A percentile compares a stretch with the other conserved stretches of the same genome.
Evolutionary conservation across 371 early-diverging fungal species (phyloP).

Genomic region (Mucor plumbeus): DNA sequence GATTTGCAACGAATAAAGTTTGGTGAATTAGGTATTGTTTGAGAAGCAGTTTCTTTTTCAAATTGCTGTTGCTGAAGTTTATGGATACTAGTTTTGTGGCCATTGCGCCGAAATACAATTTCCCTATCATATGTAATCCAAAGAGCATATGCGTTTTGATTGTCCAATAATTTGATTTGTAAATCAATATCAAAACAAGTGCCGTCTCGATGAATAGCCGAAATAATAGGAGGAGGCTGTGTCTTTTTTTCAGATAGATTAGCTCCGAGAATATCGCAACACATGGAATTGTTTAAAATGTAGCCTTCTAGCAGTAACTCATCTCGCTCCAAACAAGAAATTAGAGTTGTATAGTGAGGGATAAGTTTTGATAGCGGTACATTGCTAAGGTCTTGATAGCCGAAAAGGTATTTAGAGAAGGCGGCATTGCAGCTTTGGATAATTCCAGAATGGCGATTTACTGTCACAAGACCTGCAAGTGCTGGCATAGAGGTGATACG

Average conservation of each 20-base stretch:
- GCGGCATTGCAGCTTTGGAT: conserved; percentile 60
- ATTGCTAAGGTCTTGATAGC: conserved; percentile 45
- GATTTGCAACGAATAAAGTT: conserved; percentile 23
- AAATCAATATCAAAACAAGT: conserved; percentile 64
- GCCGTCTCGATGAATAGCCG: conserved; percentile 69
- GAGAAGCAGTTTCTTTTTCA: neutral
- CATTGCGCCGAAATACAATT: conserved; percentile 20
- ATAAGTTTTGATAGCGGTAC: conserved; percentile 44
- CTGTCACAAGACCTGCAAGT: conserved; percentile 71
- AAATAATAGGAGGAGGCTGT: neutral
- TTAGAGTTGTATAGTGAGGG: conserved; percentile 61
- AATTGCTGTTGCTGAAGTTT: neutral
- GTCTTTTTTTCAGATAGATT: neutral
- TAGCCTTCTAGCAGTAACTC: conserved; percentile 38
- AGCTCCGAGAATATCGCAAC: conserved; percentile 28
- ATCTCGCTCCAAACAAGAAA: conserved; percentile 46
- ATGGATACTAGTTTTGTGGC: conserved; percentile 14
- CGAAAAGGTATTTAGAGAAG: conserved; percentile 72
- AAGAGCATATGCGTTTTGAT: conserved; percentile 42
- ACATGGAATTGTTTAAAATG: conserved; percentile 40
- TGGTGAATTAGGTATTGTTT: neutral
- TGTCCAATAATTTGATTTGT: conserved; percentile 59
- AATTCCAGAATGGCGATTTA: conserved; percentile 41
- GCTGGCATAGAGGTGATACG: conserved; percentile 70
- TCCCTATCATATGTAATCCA: conserved; percentile 73